Evolutionary conservation across 352 stramenopile genomes (phyloP), one percentile per base, ranked within the genome.

Genomic region (Globisporangium solare): DNA sequence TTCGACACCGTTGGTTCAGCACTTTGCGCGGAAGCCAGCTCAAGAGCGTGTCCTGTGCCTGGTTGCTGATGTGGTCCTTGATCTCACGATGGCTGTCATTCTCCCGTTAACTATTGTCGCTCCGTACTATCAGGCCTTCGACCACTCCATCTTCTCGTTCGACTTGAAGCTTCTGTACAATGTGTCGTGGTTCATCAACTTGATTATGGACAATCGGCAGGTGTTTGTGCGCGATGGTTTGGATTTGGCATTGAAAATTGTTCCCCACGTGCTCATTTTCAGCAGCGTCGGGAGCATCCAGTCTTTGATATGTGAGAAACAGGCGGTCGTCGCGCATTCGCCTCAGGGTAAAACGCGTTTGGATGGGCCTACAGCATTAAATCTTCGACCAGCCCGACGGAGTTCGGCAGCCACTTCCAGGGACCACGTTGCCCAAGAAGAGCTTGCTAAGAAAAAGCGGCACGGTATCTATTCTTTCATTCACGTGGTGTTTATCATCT

Each of bases 261-360:
- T 64, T 4, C 63, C n/a, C 63, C 66, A 73, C 42, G 7, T 64
- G n/a, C 56, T 58, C 51, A 59, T 73, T 4, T 63, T 70, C 6
- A 20, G 17, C 18, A 64, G 32, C 24, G 5, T 27, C 24, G 24
- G 24, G 24, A 27, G 2, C 47, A 54, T 67, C 21, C 40, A 59
- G n/a, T 46, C 21, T 48, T 72, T 17, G 12, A 63, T 11, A 39
- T 14, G 2, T 15, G 15, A 18, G 6, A 27, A 7, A 32, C 14
- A 27, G 51, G 15, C 32, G 48, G 4, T 8, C 52, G 43, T 27
- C 21, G 10, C 37, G 24, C 27, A 27, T 27, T 27, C 24, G 24
- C 24, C 24, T 27, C 24, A 27, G 24, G 24, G 2, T 27, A 27
- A 27, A 2, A 27, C 24, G 24, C 24, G 24, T 5, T 5, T 27